These are phyloP conservation scores for Verticillium tricorpus DNA, from an alignment of 2,329 filamentous ascomycete genomes.

Conservation along the genomic window DNA sequence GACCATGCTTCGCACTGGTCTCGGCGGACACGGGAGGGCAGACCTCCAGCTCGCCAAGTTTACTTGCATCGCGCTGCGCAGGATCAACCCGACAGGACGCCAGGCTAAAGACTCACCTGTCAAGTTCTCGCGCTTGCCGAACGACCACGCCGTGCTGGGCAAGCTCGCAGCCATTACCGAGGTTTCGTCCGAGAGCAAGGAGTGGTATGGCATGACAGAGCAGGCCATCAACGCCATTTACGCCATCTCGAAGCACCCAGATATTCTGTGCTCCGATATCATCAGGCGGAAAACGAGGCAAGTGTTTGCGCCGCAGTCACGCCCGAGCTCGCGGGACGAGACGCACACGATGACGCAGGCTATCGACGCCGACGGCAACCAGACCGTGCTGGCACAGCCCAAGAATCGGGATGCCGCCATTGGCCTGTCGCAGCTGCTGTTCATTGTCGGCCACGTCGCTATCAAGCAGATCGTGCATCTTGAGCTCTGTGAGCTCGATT, in stretches of 20 bases:
- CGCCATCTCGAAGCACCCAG: slow-evolving; percentile 86
- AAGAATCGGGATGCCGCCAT: slow-evolving; percentile 65
- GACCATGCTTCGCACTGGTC: slow-evolving; percentile 83
- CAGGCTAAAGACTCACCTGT: slow-evolving; percentile 67
- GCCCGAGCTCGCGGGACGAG: slow-evolving; percentile 42
- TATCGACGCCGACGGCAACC: slow-evolving; percentile 17
- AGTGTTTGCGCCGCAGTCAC: slow-evolving; percentile 59
- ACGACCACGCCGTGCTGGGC: slow-evolving; percentile 82
- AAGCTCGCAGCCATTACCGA: slow-evolving; percentile 82
- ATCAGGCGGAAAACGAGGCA: slow-evolving; percentile 79
- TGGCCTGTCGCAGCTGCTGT: slow-evolving; percentile 83
- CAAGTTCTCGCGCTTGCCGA: slow-evolving; percentile 74
- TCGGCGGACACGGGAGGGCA: slow-evolving; percentile 72
- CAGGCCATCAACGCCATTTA: slow-evolving; percentile 97
- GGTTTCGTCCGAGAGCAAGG: slow-evolving; percentile 81
- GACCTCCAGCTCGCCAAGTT: slow-evolving; percentile 91
- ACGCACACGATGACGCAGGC: slow-evolving; percentile 30
- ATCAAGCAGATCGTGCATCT: slow-evolving; percentile 99
- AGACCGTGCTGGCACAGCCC: slow-evolving; percentile 28
- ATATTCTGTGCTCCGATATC: slow-evolving; percentile 87
- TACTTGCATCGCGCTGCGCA: slow-evolving; percentile 86
- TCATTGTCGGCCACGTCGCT: slow-evolving; percentile 92
- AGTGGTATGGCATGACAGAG: slow-evolving; percentile 94
- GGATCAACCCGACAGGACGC: slow-evolving; percentile 83
- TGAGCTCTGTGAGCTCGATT: slow-evolving; percentile 95